A percentile compares a stretch with the other conserved stretches of the same genome.
Evolutionary conservation across 352 stramenopile genomes (phyloP).

Genomic region (Saprolegnia diclina): DNA sequence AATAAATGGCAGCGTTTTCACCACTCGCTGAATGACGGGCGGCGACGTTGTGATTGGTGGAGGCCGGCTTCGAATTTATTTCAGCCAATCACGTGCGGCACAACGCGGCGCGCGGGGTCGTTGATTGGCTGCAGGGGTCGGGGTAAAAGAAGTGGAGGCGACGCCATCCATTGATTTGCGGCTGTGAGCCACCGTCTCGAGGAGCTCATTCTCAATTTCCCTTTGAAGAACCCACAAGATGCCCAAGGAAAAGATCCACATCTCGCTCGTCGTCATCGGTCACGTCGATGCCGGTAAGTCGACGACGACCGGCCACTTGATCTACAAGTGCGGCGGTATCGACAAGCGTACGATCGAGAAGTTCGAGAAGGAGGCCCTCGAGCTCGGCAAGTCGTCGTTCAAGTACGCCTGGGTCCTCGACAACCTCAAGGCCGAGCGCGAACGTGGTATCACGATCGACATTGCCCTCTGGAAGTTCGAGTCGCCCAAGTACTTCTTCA

Average conservation of each 20-base stretch:
- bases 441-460: conserved; percentile 97
- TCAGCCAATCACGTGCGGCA: background rate
- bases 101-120: too few species aligned
- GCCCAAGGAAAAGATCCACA: conserved; percentile 28
- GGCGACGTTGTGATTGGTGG: background rate
- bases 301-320: conserved; percentile 97
- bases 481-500: conserved; percentile 95
- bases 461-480: conserved; percentile 98
- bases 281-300: conserved; percentile 98
- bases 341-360: conserved; percentile 99
- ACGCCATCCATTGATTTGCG: conserved; percentile 25
- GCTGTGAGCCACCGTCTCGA: background rate
- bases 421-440: conserved; percentile 97
- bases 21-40: too few species aligned
- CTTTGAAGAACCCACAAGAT: conserved; percentile 25
- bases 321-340: conserved; percentile 99
- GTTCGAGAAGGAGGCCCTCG: conserved; percentile 95
- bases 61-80: conserved; percentile 1
- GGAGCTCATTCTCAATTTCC: conserved; percentile 27
- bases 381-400: conserved; percentile 97
- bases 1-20: background rate
- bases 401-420: conserved; percentile 99
- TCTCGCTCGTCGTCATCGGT: conserved; percentile 92
- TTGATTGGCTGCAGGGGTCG: conserved; percentile 24
- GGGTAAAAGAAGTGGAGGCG: conserved; percentile 28